Evolutionary conservation across 305 asterid genomes (phyloP).

Genomic region (Solanum aculeatissimum): DNA sequence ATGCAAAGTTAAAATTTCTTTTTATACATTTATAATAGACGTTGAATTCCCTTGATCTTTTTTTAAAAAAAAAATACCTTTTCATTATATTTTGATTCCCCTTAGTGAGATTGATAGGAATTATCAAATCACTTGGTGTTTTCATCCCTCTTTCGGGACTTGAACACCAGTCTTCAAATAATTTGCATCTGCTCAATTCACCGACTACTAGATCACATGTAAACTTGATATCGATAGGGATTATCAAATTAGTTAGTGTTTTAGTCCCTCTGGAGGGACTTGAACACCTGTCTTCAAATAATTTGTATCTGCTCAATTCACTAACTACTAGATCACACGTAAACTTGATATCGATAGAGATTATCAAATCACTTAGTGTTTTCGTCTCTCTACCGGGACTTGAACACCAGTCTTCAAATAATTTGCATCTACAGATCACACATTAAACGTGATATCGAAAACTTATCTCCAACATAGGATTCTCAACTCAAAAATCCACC

Average conservation of each 20-base stretch:
- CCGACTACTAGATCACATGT: background rate
- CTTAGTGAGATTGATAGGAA: background rate
- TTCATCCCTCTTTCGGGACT: too few relatives aligned
- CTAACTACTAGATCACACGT: background rate
- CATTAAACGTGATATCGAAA: background rate
- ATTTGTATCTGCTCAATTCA: background rate
- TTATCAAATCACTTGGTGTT: background rate
- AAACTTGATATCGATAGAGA: too few relatives aligned
- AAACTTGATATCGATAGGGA: background rate
- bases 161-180: background rate
- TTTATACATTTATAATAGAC: background rate
- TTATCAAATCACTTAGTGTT: background rate
- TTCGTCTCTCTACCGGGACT: too few relatives aligned
- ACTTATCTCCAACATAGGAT: constrained; percentile 31
- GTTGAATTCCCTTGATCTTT: background rate
- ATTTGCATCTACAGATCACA: background rate
- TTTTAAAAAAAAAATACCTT: background rate
- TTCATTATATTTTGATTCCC: background rate
- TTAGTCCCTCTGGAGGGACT: too few relatives aligned
- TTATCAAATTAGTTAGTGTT: background rate
- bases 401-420: background rate
- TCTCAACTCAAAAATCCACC: constrained; percentile 2
- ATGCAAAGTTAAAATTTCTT: background rate
- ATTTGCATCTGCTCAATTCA: background rate
- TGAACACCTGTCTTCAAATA: background rate